These are phyloP conservation scores for Prunella vulgaris DNA, from an alignment of 257 asterid species.

Conservation along the genomic window DNA sequence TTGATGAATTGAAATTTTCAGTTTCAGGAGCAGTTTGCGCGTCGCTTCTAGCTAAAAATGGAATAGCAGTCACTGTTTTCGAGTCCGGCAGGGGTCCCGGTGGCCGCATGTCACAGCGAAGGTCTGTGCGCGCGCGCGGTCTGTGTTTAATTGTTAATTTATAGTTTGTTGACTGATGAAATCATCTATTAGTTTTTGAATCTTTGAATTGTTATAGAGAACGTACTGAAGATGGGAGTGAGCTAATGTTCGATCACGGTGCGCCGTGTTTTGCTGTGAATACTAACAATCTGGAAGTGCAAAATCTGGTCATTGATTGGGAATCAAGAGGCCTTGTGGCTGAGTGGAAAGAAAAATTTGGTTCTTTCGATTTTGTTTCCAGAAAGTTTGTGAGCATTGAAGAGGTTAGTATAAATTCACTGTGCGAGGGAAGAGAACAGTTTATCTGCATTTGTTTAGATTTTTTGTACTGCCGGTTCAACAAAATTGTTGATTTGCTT, in stretches of 20 bases:
- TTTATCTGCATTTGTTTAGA: background rate
- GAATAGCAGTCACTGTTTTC: conserved; percentile 70
- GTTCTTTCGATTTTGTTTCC: conserved; percentile 63
- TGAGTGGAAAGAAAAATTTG: conserved; percentile 76
- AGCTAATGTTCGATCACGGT: conserved; percentile 76
- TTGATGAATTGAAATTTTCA: conserved; percentile 27
- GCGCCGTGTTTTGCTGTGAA: conserved; percentile 64
- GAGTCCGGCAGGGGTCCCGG: conserved; percentile 94
- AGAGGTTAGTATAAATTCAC: conserved; percentile 40
- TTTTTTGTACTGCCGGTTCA: background rate
- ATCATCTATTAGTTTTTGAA: background rate
- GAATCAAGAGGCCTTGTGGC: conserved; percentile 76
- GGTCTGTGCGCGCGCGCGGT: conserved; percentile 28
- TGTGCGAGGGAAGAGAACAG: background rate
- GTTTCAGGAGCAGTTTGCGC: conserved; percentile 96
- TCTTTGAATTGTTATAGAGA: conserved; percentile 38
- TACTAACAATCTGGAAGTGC: conserved; percentile 54
- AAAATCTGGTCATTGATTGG: conserved; percentile 61
- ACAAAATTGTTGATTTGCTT: background rate
- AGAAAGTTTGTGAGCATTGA: conserved; percentile 44
- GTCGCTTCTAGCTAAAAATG: conserved; percentile 70
- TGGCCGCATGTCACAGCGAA: conserved; percentile 94
- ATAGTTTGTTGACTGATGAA: background rate
- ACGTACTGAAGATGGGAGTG: conserved; percentile 69
- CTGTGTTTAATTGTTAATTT: background rate